phyloP scores from a whole-genome alignment of 345 rosid genomes.

The Populus euphratica region DNA sequence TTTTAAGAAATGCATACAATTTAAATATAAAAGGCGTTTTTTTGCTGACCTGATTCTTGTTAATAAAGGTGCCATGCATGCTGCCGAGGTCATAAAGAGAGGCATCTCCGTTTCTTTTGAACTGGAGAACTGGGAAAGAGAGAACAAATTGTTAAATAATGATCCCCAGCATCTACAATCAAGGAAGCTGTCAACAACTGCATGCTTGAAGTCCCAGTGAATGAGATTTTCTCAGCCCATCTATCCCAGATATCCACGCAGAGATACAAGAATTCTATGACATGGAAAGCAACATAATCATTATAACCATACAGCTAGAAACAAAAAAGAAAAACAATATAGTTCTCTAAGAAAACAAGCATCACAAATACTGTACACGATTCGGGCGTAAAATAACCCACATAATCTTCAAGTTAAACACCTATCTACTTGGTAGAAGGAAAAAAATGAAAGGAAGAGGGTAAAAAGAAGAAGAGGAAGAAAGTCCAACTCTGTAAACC shows the following conservation, averaged over 20 bases:
- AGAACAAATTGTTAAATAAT: conserved; percentile 7
- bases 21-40: not conserved
- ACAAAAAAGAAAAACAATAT: not conserved
- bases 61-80: conserved; percentile 74
- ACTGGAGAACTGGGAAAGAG: conserved; percentile 67
- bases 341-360: not conserved
- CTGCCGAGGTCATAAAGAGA: conserved; percentile 82
- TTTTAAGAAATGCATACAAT: not conserved
- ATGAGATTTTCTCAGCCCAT: not conserved
- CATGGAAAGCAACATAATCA: not conserved
- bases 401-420: not conserved
- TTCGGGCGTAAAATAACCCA: not conserved
- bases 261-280: not conserved
- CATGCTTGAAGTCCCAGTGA: not conserved
- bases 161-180: not conserved
- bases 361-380: not conserved
- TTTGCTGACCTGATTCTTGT: conserved; percentile 62
- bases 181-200: not conserved
- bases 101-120: conserved; percentile 72
- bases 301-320: not conserved
- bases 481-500: not conserved
- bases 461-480: not conserved
- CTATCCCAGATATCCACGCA: not conserved
- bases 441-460: not conserved
- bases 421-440: not conserved